phyloP scores from a whole-genome alignment of 2,329 filamentous ascomycete species.

The Endoconidiophora laricicola region DNA sequence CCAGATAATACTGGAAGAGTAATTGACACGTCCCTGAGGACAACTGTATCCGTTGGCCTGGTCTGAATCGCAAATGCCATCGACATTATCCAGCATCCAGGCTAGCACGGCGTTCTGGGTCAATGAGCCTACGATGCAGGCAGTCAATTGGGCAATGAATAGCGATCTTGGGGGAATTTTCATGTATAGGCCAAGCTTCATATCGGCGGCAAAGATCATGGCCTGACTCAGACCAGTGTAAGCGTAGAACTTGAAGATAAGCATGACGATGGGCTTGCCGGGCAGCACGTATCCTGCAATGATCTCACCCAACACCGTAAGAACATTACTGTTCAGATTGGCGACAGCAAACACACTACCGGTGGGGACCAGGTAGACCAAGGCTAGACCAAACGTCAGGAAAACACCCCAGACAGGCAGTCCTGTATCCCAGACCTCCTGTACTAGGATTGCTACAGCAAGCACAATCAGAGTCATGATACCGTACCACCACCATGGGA shows the following conservation, averaged over 20 bases:
- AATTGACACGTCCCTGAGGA: constrained; percentile 41
- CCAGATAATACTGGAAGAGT: constrained; percentile 43
- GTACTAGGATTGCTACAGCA: constrained; percentile 25
- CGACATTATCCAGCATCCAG: constrained; percentile 29
- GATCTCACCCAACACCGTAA: constrained; percentile 32
- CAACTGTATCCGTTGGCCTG: constrained; percentile 37
- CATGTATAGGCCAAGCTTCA: constrained; percentile 37
- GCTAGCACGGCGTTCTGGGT: constrained; percentile 23
- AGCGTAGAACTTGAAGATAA: constrained; percentile 31
- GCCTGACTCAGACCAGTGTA: constrained; percentile 31
- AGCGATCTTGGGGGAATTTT: constrained; percentile 34
- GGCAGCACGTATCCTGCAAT: constrained; percentile 32
- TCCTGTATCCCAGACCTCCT: constrained; percentile 23
- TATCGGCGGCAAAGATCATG: constrained; percentile 29
- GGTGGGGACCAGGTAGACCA: constrained; percentile 26
- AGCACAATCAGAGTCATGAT: constrained; percentile 29
- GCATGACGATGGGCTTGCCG: constrained; percentile 30
- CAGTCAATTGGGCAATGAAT: constrained; percentile 28
- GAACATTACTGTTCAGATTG: constrained; percentile 29
- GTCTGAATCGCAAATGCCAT: constrained; percentile 31
- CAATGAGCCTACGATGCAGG: constrained; percentile 23
- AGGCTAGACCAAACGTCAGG: constrained; percentile 24
- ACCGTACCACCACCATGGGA: constrained; percentile 41
- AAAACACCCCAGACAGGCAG: constrained; percentile 28
- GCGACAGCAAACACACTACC: constrained; percentile 31